Conservation (phyloP, 163 green algal genomes). For the Trebouxia gelatinosa region DNA sequence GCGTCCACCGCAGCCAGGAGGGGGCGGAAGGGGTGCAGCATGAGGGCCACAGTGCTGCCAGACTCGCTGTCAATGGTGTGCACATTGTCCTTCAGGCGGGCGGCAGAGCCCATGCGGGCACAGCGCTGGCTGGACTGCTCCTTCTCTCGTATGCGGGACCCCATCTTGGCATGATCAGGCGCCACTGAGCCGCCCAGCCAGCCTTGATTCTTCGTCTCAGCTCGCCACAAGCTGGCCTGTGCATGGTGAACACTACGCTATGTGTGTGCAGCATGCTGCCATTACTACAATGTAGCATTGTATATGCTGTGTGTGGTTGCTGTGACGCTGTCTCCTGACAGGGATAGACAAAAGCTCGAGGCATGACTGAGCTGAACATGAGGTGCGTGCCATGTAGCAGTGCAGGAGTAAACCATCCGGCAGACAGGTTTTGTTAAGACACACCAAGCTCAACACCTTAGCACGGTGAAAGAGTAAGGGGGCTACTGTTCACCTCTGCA, state of each 20-base stretch:
- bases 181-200: constrained; percentile 11
- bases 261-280: too few relatives aligned
- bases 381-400: too few relatives aligned
- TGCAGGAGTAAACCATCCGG: too few relatives aligned
- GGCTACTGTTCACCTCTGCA: too few relatives aligned
- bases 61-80: constrained; percentile 48
- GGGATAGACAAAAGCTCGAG: too few relatives aligned
- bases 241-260: too few relatives aligned
- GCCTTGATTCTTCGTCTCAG: constrained; percentile 23
- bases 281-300: too few relatives aligned
- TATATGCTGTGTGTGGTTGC: too few relatives aligned
- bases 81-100: constrained; percentile 48
- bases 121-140: background rate
- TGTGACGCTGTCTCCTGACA: too few relatives aligned
- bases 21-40: constrained; percentile 79
- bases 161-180: constrained; percentile 17
- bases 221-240: constrained; percentile 42
- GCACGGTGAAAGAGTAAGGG: background rate
- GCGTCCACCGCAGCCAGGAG: constrained; percentile 57
- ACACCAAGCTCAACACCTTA: background rate
- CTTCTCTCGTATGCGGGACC: constrained; percentile 18
- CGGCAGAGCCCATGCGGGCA: constrained; percentile 19
- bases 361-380: too few relatives aligned
- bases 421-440: too few relatives aligned
- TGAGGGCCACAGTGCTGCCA: constrained; percentile 49